Conservation (phyloP, 2,329 filamentous ascomycete genomes). For the Ophiostoma himal-ulmi region DNA sequence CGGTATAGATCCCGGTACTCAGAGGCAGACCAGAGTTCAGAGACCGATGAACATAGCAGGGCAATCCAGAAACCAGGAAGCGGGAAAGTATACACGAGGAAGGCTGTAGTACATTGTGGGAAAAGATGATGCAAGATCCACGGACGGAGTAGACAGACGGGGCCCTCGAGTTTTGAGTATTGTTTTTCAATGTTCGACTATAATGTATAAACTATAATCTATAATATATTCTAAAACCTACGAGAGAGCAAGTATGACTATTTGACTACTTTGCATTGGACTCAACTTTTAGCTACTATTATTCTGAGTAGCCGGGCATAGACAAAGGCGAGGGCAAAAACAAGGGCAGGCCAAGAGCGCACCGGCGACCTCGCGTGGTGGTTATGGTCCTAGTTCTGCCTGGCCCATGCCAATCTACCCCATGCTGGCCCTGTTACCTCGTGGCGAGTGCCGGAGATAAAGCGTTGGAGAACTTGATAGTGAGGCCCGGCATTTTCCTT, state of each 20-base stretch:
- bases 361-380: slow-evolving; percentile 3
- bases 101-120: not conserved
- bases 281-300: not conserved
- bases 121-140: slow-evolving; percentile 7
- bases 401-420: slow-evolving; percentile 7
- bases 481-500: slow-evolving; percentile 10
- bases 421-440: slow-evolving; percentile 3
- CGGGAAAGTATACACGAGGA: not conserved
- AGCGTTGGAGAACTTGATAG: not conserved
- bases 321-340: not conserved
- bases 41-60: not conserved
- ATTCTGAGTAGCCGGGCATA: not conserved
- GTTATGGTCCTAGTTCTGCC: not conserved
- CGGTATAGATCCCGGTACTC: not conserved
- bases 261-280: not conserved
- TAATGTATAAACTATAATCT: not conserved
- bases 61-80: not conserved
- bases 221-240: not conserved
- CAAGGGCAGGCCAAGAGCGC: not conserved
- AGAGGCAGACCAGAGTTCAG: not conserved
- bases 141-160: not conserved
- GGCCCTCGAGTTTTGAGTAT: slow-evolving; percentile 4
- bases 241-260: not conserved
- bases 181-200: not conserved
- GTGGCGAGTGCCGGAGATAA: slow-evolving; percentile 9